phyloP scores from a whole-genome alignment of 2,329 filamentous ascomycete species.

The Colletotrichum sojae region DNA sequence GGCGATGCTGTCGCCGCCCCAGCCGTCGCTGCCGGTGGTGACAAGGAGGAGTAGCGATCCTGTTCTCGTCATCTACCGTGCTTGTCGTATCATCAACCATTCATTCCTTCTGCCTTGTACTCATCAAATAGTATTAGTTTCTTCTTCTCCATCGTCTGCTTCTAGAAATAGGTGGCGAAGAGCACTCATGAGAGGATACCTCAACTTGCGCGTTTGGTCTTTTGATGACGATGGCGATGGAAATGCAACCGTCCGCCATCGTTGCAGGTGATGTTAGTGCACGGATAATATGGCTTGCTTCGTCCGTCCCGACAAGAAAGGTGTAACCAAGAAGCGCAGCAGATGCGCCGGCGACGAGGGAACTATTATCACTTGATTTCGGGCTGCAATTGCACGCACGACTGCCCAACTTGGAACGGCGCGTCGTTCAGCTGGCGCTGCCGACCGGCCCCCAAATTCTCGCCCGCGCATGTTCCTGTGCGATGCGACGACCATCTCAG shows the following conservation, averaged over 20 bases:
- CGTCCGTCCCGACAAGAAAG: not conserved
- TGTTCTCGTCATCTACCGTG: slow-evolving; percentile 2
- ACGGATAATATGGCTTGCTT: not conserved
- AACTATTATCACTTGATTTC: not conserved
- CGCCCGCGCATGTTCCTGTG: slow-evolving; percentile 1
- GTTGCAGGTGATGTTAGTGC: not conserved
- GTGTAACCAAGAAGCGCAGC: not conserved
- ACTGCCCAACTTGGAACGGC: slow-evolving; percentile 9
- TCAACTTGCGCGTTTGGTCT: not conserved
- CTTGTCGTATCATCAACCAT: not conserved
- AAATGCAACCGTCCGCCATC: no score
- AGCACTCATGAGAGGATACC: not conserved
- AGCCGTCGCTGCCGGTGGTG: slow-evolving; percentile 43
- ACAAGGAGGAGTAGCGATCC: slow-evolving; percentile 39
- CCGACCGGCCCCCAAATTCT: not conserved
- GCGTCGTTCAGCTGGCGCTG: slow-evolving; percentile 4
- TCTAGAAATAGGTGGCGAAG: slow-evolving; percentile 32
- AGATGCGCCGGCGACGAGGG: not conserved
- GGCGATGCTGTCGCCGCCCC: slow-evolving; percentile 44
- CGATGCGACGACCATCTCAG: not conserved
- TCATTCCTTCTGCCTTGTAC: slow-evolving; percentile 3
- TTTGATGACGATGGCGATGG: not conserved
- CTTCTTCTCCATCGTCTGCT: slow-evolving; percentile 18
- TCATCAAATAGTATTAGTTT: not conserved
- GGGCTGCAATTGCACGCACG: slow-evolving; percentile 9